These are phyloP conservation scores for Dryas integrifolia DNA, from an alignment of 331 rosid genomes.

Conservation along the genomic window DNA sequence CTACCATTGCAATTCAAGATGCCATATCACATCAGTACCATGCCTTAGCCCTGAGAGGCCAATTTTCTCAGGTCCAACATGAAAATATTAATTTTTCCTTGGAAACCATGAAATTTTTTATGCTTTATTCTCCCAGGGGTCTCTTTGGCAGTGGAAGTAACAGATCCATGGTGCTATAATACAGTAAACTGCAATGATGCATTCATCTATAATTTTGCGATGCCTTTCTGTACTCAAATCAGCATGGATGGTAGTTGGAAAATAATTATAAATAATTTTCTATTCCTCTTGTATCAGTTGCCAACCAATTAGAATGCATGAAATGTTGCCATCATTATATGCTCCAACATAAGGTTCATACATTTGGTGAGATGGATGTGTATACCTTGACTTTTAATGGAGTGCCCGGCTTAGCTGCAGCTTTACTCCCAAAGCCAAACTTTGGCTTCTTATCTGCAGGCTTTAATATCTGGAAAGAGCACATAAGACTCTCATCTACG, in stretches of 20 bases:
- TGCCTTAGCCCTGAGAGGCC: not conserved
- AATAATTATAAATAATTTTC: not conserved
- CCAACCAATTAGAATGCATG: not conserved
- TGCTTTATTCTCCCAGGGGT: not conserved
- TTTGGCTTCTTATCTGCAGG: conserved; percentile 57
- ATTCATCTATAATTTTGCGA: not conserved
- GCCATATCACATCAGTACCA: not conserved
- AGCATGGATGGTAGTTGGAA: not conserved
- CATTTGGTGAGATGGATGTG: conserved; percentile 3
- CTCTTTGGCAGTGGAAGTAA: not conserved
- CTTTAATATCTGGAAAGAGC: conserved; percentile 73
- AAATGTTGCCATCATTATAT: not conserved
- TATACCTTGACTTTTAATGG: conserved; percentile 51
- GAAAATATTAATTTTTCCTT: not conserved
- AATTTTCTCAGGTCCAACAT: not conserved
- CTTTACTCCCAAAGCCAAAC: conserved; percentile 48
- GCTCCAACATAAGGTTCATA: not conserved
- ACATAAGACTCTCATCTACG: conserved; percentile 64
- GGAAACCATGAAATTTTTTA: not conserved
- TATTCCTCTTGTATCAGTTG: not conserved
- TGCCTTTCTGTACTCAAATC: not conserved
- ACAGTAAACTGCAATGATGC: no score
- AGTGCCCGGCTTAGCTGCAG: conserved; percentile 34
- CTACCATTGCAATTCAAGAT: not conserved
- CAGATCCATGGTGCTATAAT: not conserved